Evolutionary conservation across 2,329 filamentous ascomycete species (phyloP).

Genomic region (Calonectria hongkongensis): DNA sequence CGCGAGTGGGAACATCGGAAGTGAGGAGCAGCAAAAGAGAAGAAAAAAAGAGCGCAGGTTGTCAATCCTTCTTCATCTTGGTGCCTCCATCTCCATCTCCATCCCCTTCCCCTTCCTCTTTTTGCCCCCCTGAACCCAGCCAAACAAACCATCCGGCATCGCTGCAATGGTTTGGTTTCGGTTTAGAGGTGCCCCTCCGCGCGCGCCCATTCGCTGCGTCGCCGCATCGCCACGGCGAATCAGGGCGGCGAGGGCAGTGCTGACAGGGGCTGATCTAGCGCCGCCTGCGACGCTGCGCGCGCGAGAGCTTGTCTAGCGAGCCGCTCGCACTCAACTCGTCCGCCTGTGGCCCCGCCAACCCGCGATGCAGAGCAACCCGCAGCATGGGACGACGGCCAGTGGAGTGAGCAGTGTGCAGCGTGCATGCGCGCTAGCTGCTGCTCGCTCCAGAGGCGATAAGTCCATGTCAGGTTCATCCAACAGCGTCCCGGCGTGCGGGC

Average conservation of each 20-base stretch:
- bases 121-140: constrained; percentile 7
- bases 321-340: neutral
- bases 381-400: constrained; percentile 18
- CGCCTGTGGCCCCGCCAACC: constrained; percentile 14
- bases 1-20: neutral
- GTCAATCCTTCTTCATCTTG: neutral
- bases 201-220: constrained; percentile 18
- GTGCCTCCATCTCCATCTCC: neutral
- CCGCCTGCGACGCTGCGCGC: constrained; percentile 22
- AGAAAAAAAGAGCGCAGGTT: neutral
- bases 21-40: neutral
- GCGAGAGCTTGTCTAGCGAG: constrained; percentile 16
- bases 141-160: constrained; percentile 11
- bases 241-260: constrained; percentile 18
- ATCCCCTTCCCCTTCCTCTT: neutral
- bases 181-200: constrained; percentile 3
- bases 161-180: constrained; percentile 22
- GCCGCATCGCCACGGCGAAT: constrained; percentile 21
- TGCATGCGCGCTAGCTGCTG: constrained; percentile 4
- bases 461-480: neutral
- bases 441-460: constrained; percentile 8
- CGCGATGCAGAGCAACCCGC: neutral
- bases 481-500: neutral
- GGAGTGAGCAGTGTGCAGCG: constrained; percentile 18
- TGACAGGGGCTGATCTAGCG: constrained; percentile 24